Base-by-base conservation (phyloP, 495 filamentous ascomycete genomes). In the Penicillium coffeae region DNA sequence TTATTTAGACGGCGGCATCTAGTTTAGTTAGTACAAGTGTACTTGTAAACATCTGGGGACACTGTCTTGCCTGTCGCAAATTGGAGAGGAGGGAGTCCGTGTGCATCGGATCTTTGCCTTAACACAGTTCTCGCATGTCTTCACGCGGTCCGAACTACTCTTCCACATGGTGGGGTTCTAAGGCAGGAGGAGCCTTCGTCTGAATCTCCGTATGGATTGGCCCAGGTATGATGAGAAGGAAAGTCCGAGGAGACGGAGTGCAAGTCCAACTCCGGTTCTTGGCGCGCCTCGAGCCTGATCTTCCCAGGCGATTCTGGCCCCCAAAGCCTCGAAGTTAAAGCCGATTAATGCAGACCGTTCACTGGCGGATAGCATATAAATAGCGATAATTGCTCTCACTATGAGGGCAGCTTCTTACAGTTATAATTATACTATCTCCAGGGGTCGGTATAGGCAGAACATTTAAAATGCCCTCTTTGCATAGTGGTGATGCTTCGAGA, bases 1-100 rank as follows among this genome's bases (percentile, higher is more conserved):
- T 58, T 58, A 1, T 50, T 38, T 27, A 58, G 39, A 38, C 55
- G 55, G 12, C 35, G 51, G 45, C 55, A 58, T 22, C 55, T 58
- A 40, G 2, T 21, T 10, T 25, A 21, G 36, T 18, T 38, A 56
- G 38, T 45, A 13, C 22, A 20, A 16, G 47, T 14, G 18, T 13
- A 30, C 3, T 16, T 5, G 13, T 14, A 21, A 30, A 16, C 21
- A 13, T 43, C 1, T 18, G 40, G 18, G 7, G 2, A 20, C 43
- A 42, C 21, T 43, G 33, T 33, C 51, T 25, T 49, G 50, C 52
- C 52, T 47, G 42, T 55, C 52, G 32, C 52, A 55, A 16, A 36
- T 44, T 44, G 34, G 32, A 18, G 52, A 35, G 21, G 16, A 18
- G 19, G 51, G 39, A 10, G 47, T 42, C 9, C 47, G 52, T 19